Conservation (phyloP, 345 rosid genomes). For the Capsella bursapastoris region DNA sequence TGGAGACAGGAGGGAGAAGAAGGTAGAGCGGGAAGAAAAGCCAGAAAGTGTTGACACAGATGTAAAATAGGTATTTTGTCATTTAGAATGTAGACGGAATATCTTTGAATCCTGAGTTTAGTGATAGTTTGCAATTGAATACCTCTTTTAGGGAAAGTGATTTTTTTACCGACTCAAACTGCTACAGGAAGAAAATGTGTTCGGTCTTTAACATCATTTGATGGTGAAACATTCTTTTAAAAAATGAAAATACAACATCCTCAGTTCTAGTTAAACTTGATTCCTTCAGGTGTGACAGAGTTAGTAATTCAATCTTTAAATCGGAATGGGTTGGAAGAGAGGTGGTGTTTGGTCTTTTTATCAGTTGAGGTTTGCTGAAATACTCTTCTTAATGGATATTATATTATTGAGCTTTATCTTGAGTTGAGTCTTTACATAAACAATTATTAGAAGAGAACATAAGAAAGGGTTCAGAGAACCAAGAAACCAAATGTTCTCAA, state of each 20-base stretch:
- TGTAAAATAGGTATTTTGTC: constrained; percentile 62
- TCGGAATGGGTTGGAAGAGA: constrained; percentile 26
- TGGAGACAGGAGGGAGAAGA: constrained; percentile 51
- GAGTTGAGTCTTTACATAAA: constrained; percentile 35
- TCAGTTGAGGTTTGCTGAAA: constrained; percentile 10
- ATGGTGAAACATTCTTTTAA: constrained; percentile 50
- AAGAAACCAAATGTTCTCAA: constrained; percentile 34
- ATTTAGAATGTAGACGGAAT: constrained; percentile 54
- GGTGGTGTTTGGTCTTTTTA: constrained; percentile 25
- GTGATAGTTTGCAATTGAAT: constrained; percentile 49
- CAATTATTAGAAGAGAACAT: constrained; percentile 22
- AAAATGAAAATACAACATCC: constrained; percentile 18
- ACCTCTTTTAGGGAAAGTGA: constrained; percentile 41
- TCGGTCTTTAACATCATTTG: constrained; percentile 52
- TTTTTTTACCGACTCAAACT: constrained; percentile 41
- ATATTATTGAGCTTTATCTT: constrained; percentile 16
- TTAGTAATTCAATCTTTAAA: constrained; percentile 4
- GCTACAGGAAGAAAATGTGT: constrained; percentile 42
- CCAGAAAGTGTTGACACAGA: constrained; percentile 55
- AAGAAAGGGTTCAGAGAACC: constrained; percentile 33
- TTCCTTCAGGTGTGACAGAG: constrained; percentile 18
- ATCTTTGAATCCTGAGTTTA: constrained; percentile 50
- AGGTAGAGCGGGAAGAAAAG: constrained; percentile 47
- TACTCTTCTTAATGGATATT: constrained; percentile 3
- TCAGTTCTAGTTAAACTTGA: constrained; percentile 21